Base-by-base conservation (phyloP, 2,329 filamentous ascomycete species). In the Nemania sp. region DNA sequence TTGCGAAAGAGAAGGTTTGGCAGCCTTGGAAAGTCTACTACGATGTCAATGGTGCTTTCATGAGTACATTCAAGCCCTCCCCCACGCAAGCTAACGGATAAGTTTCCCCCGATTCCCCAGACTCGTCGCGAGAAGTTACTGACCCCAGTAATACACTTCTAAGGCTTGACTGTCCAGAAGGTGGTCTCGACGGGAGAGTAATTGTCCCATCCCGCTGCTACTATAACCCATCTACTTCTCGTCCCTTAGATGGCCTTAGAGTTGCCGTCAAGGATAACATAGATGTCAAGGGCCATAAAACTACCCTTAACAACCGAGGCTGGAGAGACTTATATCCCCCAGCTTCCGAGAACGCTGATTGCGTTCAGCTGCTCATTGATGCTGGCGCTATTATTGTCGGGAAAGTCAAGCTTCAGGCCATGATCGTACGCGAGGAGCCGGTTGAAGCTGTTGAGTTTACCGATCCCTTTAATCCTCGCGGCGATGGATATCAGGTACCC, bases 211-310 rank as follows among this genome's bases (percentile, higher is more conserved):
- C 45, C n/a, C 45, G 45, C 18, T 49, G 45, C 22, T 49, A 49
- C n/a, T 49, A 2, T 11, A 20, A 5, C n/a, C n/a, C 45, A 24
- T 49, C 45, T 11, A 1, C 5, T 22, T 22, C n/a, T 11, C 45
- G 45, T 52, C 59, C 59, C 15, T 32, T 62, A 7, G 11, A 45
- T n/a, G 59, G 35, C 0, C 10, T 55, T n/a, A 63, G 68, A 52
- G 58, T 70, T 45, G 59, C 53, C 20, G 67, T 73, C 38, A 71
- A 71, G 51, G 71, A 71, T 47, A 73, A 52, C 20, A 56, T 73
- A 7, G 65, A 73, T 24, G 63, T 73, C 8, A 38, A 32, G 13
- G 71, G 69, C 20, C 45, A 57, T 22, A 71, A 71, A 38, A 71
- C 69, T 10, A 62, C 67, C 15, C 53, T 71, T 3, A 60, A 57